A percentile compares a stretch with the other conserved stretches of the same genome.
Conservation (phyloP, 768 basidiomycete species). For the Lentinula boryana region DNA sequence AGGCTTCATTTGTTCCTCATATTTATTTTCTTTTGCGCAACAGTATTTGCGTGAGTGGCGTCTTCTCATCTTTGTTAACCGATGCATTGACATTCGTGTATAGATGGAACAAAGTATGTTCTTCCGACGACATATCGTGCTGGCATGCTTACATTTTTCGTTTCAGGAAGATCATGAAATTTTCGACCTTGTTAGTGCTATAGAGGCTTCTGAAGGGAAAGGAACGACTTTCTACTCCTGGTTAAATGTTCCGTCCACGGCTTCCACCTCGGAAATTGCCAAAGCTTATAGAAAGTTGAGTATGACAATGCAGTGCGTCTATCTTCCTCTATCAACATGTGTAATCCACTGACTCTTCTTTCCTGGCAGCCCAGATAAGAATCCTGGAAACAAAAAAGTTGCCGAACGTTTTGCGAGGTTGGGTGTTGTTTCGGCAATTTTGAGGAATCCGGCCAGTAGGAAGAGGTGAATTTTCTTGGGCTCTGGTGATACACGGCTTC, state of each 20-base stretch:
- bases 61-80: slow-evolving; percentile 1
- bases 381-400: slow-evolving; percentile 72
- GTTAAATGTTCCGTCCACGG: slow-evolving; percentile 74
- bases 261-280: slow-evolving; percentile 69
- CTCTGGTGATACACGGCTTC: neutral
- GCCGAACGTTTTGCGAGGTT: slow-evolving; percentile 92
- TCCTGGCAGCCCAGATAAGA: slow-evolving; percentile 83
- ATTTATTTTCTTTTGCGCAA: slow-evolving; percentile 45
- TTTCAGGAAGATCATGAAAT: slow-evolving; percentile 90
- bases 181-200: slow-evolving; percentile 82
- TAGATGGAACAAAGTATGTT: slow-evolving; percentile 68
- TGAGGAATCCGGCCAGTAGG: slow-evolving; percentile 70
- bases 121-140: no score
- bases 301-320: slow-evolving; percentile 78
- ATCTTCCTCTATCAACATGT: neutral
- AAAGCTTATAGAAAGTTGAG: slow-evolving; percentile 93
- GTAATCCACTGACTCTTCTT: neutral
- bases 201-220: slow-evolving; percentile 84
- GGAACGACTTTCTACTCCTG: slow-evolving; percentile 96
- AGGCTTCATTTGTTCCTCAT: slow-evolving; percentile 39
- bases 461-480: slow-evolving; percentile 52
- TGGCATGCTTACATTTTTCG: neutral
- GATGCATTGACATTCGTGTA: slow-evolving; percentile 7
- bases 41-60: slow-evolving; percentile 52
- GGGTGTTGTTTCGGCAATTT: slow-evolving; percentile 77